Percentiles rank a stretch among this genome's conserved stretches.
Conservation (phyloP, 2,329 filamentous ascomycete genomes). For the Penicillium sp. region DNA sequence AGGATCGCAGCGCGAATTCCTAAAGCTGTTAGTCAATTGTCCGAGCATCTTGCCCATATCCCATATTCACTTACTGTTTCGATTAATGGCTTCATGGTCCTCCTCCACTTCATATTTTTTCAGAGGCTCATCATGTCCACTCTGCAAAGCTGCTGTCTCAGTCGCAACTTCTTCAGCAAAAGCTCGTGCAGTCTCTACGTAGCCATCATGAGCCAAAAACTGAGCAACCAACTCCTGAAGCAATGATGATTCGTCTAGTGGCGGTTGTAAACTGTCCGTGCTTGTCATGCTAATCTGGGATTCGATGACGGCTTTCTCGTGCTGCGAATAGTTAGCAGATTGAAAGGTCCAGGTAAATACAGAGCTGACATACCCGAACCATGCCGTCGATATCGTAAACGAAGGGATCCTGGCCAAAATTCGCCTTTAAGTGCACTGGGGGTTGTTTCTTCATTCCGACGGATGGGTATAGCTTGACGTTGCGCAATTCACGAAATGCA, state of each 20-base stretch:
- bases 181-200: slow-evolving; percentile 85
- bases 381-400: slow-evolving; percentile 87
- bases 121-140: slow-evolving; percentile 54
- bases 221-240: slow-evolving; percentile 83
- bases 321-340: slow-evolving; percentile 41
- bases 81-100: slow-evolving; percentile 80
- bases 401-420: slow-evolving; percentile 73
- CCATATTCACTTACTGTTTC: slow-evolving; percentile 66
- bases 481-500: slow-evolving; percentile 48
- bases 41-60: background rate
- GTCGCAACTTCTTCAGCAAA: slow-evolving; percentile 79
- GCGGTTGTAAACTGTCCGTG: slow-evolving; percentile 62
- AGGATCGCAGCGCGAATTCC: slow-evolving; percentile 84
- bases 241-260: slow-evolving; percentile 71
- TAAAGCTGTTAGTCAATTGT: slow-evolving; percentile 36
- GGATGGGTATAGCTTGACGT: slow-evolving; percentile 53
- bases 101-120: slow-evolving; percentile 69
- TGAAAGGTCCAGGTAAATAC: background rate
- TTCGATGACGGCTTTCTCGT: slow-evolving; percentile 61
- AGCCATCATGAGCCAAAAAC: slow-evolving; percentile 92
- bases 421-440: slow-evolving; percentile 59
- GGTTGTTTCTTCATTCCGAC: slow-evolving; percentile 66
- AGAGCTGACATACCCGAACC: slow-evolving; percentile 63
- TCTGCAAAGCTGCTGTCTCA: slow-evolving; percentile 70
- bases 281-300: slow-evolving; percentile 61